Percentiles rank a stretch among this genome's conserved stretches.
Evolutionary conservation across 257 asterid species (phyloP).

Genomic region (Solanum habrochaites): DNA sequence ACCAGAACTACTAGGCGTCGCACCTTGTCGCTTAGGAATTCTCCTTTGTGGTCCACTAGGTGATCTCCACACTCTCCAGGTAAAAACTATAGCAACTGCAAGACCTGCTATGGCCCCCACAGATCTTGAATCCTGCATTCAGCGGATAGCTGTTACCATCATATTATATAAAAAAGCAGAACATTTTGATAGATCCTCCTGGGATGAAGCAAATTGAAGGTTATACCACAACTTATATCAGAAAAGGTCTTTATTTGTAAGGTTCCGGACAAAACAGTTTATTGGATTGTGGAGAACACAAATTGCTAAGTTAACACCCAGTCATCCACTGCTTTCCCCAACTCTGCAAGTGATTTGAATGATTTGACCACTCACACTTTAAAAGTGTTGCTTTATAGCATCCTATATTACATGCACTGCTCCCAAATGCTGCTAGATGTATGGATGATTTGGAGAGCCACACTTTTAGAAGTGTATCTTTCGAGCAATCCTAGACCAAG

Average conservation of each 20-base stretch:
- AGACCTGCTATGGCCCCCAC: constrained; percentile 81
- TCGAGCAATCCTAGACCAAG: background rate
- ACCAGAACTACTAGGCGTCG: constrained; percentile 47
- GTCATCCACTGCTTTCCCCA: background rate
- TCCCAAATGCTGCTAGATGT: background rate
- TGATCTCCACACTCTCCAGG: constrained; percentile 79
- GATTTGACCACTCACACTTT: background rate
- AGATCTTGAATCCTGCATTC: constrained; percentile 65
- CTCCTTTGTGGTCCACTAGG: constrained; percentile 59
- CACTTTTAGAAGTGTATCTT: background rate
- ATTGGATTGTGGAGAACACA: background rate
- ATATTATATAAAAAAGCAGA: background rate
- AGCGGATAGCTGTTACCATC: background rate
- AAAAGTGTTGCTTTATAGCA: background rate
- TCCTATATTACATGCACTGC: background rate
- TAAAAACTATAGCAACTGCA: constrained; percentile 74
- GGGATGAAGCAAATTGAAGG: background rate
- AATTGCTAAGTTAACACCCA: background rate
- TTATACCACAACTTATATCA: background rate
- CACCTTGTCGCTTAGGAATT: constrained; percentile 49
- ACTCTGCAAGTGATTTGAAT: background rate
- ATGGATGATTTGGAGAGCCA: background rate
- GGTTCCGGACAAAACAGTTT: background rate
- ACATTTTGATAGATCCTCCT: background rate
- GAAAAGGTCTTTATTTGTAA: background rate